These are phyloP conservation scores for Arbutus unedo DNA, from an alignment of 148 eudicot species.

Conservation along the genomic window DNA sequence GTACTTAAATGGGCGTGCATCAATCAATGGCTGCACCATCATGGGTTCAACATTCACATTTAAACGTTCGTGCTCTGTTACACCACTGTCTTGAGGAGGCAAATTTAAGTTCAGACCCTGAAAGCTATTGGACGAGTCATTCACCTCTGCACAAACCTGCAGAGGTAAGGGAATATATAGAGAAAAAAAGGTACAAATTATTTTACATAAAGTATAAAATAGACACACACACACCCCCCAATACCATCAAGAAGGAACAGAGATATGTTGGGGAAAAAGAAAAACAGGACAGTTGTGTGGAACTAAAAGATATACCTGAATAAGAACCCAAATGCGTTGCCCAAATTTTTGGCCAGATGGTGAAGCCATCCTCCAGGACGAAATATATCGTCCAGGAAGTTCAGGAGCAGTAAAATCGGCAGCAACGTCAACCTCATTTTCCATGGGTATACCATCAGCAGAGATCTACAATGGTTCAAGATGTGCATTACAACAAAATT, in stretches of 20 bases:
- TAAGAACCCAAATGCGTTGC: constrained; percentile 62
- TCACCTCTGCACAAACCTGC: constrained; percentile 61
- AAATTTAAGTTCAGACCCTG: constrained; percentile 45
- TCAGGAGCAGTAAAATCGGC: constrained; percentile 70
- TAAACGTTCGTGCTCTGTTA: background rate
- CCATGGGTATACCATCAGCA: constrained; percentile 34
- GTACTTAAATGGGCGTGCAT: constrained; percentile 19
- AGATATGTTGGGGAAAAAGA: background rate
- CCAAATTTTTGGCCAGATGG: constrained; percentile 68
- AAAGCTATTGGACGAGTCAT: constrained; percentile 21
- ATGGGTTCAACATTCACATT: constrained; percentile 20
- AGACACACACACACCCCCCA: background rate
- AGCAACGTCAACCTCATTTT: constrained; percentile 50
- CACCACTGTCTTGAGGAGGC: constrained; percentile 35
- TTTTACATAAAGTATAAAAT: background rate
- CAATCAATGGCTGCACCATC: constrained; percentile 16
- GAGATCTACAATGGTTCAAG: constrained; percentile 40
- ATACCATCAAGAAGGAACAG: background rate
- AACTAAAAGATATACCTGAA: constrained; percentile 43
- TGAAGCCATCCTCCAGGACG: constrained; percentile 76
- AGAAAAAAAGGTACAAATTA: background rate
- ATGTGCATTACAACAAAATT: background rate
- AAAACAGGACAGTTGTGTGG: background rate
- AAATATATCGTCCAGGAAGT: constrained; percentile 56
- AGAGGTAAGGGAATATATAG: background rate